Conservation (phyloP, 352 stramenopile species). For the Pythium myriotylum region DNA sequence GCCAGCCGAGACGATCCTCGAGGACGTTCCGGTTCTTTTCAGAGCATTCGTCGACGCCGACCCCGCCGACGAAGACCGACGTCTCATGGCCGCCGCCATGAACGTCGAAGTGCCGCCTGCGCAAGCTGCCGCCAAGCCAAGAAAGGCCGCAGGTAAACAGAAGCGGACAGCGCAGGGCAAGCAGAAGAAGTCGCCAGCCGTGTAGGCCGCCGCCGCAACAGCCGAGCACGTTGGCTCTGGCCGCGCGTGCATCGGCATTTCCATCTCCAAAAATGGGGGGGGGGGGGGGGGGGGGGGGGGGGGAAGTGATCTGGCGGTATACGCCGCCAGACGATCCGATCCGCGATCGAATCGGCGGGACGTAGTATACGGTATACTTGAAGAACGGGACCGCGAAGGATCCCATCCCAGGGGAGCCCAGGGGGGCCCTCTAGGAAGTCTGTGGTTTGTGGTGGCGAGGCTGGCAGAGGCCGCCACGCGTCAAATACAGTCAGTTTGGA, state of each 20-base stretch:
- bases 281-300: no score
- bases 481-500: no score
- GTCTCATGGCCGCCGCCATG: neutral
- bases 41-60: constrained; percentile 5
- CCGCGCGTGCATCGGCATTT: neutral
- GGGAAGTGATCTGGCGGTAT: neutral
- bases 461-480: no score
- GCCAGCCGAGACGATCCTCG: constrained; percentile 13
- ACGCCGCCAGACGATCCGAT: neutral
- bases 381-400: no score
- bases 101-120: neutral
- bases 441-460: no score
- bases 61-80: neutral
- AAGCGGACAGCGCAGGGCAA: neutral
- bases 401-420: no score
- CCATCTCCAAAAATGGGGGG: neutral
- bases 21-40: constrained; percentile 28
- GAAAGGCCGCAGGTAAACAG: neutral
- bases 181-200: neutral
- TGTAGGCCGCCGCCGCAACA: neutral
- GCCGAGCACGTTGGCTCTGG: neutral
- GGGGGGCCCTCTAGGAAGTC: no score
- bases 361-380: no score
- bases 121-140: neutral
- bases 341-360: no score